Evolutionary conservation across 2,329 filamentous ascomycete species (phyloP).

Genomic region (Stagonosporopsis cucurbitacearum): DNA sequence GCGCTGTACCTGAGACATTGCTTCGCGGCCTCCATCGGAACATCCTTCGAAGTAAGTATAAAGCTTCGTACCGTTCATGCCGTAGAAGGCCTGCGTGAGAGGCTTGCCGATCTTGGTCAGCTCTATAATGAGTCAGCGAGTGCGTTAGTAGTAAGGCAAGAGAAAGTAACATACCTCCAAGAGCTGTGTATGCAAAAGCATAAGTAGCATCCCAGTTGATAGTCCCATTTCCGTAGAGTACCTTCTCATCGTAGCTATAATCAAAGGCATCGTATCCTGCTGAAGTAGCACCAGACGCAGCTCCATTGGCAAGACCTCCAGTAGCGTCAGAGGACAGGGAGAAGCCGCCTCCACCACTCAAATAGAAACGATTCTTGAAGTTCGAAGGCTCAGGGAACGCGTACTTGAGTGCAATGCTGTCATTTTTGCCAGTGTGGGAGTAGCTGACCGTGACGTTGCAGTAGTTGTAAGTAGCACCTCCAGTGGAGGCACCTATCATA

Average conservation of each 20-base stretch:
- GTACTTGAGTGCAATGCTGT: slow-evolving; percentile 37
- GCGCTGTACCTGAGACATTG: slow-evolving; percentile 59
- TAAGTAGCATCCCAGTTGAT: slow-evolving; percentile 59
- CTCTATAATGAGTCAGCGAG: slow-evolving; percentile 40
- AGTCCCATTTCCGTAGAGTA: slow-evolving; percentile 54
- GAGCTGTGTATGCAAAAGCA: slow-evolving; percentile 60
- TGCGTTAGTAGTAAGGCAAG: not conserved
- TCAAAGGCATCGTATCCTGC: slow-evolving; percentile 59
- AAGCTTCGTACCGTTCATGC: slow-evolving; percentile 28
- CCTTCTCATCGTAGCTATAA: slow-evolving; percentile 46
- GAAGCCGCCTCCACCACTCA: slow-evolving; percentile 56
- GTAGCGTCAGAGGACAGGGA: slow-evolving; percentile 41
- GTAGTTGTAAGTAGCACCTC: slow-evolving; percentile 38
- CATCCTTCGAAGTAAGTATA: slow-evolving; percentile 63
- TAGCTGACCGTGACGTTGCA: slow-evolving; percentile 59
- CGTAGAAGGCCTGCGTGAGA: slow-evolving; percentile 52
- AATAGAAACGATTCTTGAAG: slow-evolving; percentile 57
- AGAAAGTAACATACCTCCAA: slow-evolving; percentile 39
- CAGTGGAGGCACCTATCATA: slow-evolving; percentile 5
- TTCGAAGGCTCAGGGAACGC: slow-evolving; percentile 53
- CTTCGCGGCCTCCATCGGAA: slow-evolving; percentile 61
- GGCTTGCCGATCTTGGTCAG: slow-evolving; percentile 58
- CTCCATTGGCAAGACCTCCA: slow-evolving; percentile 56
- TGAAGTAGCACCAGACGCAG: slow-evolving; percentile 57
- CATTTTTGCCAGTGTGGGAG: slow-evolving; percentile 49